phyloP scores from a whole-genome alignment of 768 basidiomycete genomes.

The Boletellus ananas region DNA sequence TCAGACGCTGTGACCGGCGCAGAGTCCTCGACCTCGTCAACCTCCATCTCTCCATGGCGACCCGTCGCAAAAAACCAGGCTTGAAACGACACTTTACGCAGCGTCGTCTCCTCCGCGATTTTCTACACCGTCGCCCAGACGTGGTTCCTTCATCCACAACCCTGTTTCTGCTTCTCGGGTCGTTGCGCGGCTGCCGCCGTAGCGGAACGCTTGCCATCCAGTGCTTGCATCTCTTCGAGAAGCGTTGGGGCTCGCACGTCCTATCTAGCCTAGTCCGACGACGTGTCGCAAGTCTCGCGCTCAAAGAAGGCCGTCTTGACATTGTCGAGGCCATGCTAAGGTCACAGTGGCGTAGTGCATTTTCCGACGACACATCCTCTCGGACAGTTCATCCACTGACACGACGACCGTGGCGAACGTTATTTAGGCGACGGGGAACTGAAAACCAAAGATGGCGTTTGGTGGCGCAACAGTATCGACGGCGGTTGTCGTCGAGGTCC shows the following conservation, averaged over 20 bases:
- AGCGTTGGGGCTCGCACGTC: slow-evolving; percentile 52
- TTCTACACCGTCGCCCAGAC: slow-evolving; percentile 44
- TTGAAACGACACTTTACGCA: slow-evolving; percentile 43
- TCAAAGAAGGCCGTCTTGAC: slow-evolving; percentile 62
- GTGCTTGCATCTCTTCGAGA: slow-evolving; percentile 42
- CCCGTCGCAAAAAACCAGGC: slow-evolving; percentile 32
- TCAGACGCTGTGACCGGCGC: slow-evolving; percentile 34
- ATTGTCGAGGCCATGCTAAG: slow-evolving; percentile 34
- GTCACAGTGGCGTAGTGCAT: slow-evolving; percentile 13
- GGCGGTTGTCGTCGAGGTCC: slow-evolving; percentile 2
- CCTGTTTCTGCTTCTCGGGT: slow-evolving; percentile 53
- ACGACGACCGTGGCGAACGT: slow-evolving; percentile 21
- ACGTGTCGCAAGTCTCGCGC: slow-evolving; percentile 53
- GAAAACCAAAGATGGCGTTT: slow-evolving; percentile 31
- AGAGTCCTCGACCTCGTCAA: slow-evolving; percentile 49
- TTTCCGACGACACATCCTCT: slow-evolving; percentile 1
- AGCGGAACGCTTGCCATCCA: slow-evolving; percentile 53
- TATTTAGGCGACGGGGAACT: slow-evolving; percentile 24
- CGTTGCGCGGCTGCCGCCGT: slow-evolving; percentile 44
- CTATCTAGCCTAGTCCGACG: slow-evolving; percentile 58
- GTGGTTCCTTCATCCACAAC: slow-evolving; percentile 59
- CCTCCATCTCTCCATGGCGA: slow-evolving; percentile 40
- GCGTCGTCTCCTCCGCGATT: slow-evolving; percentile 41
- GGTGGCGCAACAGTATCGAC: slow-evolving; percentile 24
- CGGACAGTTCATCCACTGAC: slow-evolving; percentile 7